Conservation (phyloP, 306 rosid genomes). For the Quercus engelmannii region DNA sequence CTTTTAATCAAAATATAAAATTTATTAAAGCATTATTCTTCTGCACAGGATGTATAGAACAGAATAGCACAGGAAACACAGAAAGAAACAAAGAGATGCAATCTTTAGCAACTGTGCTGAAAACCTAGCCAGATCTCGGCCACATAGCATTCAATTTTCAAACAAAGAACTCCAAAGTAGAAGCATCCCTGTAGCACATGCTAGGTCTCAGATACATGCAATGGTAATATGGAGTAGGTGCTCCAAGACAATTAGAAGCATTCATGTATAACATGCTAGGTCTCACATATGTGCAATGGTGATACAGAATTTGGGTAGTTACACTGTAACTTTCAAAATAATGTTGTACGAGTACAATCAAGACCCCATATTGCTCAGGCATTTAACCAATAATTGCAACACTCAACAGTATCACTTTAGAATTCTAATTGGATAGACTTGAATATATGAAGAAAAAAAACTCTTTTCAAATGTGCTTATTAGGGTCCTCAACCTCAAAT, state of each 20-base stretch:
- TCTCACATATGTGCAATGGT: neutral
- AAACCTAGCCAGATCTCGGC: neutral
- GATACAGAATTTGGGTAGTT: neutral
- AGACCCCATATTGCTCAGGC: neutral
- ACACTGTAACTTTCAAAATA: neutral
- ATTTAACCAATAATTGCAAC: neutral
- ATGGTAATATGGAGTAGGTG: neutral
- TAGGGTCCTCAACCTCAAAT: neutral
- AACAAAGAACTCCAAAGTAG: neutral
- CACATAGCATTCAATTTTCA: neutral
- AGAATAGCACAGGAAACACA: too few species aligned
- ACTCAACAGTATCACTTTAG: neutral
- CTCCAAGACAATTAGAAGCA: neutral
- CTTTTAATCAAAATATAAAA: too few species aligned
- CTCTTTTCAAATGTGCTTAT: neutral
- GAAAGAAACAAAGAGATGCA: neutral
- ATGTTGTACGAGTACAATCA: neutral
- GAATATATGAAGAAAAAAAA: neutral
- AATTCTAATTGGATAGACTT: neutral
- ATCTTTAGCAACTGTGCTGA: neutral
- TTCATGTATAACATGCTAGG: neutral
- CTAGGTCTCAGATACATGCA: neutral
- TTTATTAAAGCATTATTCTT: too few species aligned
- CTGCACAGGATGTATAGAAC: too few species aligned
- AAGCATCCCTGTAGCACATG: neutral